Percentiles rank a stretch among this genome's conserved stretches.
phyloP scores from a whole-genome alignment of 2,329 filamentous ascomycete genomes.

The Penicillium sp. region DNA sequence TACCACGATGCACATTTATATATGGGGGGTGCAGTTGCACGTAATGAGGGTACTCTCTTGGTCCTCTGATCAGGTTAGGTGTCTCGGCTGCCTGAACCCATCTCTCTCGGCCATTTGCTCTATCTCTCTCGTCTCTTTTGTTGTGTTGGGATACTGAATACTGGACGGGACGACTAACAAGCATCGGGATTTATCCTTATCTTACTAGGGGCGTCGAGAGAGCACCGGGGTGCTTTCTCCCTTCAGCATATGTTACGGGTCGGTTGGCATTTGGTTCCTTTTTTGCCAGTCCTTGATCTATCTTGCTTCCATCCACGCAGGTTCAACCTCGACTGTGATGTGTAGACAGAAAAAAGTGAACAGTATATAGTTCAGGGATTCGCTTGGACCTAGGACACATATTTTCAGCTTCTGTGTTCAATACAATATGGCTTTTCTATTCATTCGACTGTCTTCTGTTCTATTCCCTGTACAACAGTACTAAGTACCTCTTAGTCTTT shows the following conservation, averaged over 20 bases:
- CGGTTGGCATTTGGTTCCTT: constrained; percentile 32
- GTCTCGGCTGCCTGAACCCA: constrained; percentile 2
- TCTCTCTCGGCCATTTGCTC: background rate
- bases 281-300: constrained; percentile 27
- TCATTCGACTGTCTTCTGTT: background rate
- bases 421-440: constrained; percentile 15
- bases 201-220: background rate
- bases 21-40: constrained; percentile 7
- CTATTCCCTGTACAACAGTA: background rate
- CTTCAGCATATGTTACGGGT: constrained; percentile 23
- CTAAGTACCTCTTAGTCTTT: background rate
- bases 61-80: background rate
- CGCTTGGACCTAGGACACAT: constrained; percentile 20
- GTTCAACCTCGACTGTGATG: constrained; percentile 20
- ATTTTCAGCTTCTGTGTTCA: constrained; percentile 17
- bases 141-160: constrained; percentile 7
- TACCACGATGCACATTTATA: constrained; percentile 21
- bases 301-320: constrained; percentile 17
- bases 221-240: constrained; percentile 4
- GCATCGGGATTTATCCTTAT: constrained; percentile 11
- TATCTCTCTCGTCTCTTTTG: background rate
- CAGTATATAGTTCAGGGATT: constrained; percentile 22
- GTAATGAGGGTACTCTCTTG: constrained; percentile 1
- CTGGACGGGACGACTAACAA: constrained; percentile 8
- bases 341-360: constrained; percentile 28